A percentile compares a stretch with the other conserved stretches of the same genome.
These are phyloP conservation scores for Psidium friedrichsthalianum DNA, from an alignment of 345 rosid species.

Conservation along the genomic window DNA sequence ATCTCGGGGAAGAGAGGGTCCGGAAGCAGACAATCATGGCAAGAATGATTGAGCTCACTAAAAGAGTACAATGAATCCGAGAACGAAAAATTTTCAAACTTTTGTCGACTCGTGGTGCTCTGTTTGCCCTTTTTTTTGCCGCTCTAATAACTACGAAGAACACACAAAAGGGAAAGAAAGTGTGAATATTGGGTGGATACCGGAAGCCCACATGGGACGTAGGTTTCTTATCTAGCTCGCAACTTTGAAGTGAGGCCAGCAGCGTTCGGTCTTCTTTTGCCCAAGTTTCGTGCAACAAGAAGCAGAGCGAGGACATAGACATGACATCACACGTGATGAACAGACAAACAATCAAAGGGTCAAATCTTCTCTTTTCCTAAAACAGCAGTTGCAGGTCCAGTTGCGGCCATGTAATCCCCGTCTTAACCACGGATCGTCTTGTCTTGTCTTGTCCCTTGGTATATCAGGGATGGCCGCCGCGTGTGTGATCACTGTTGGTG, in stretches of 20 bases:
- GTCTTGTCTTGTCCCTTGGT: background rate
- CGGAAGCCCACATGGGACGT: constrained; percentile 29
- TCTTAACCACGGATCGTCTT: background rate
- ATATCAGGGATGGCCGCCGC: background rate
- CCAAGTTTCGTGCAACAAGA: background rate
- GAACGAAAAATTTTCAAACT: background rate
- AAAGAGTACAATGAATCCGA: background rate
- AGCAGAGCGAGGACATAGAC: background rate
- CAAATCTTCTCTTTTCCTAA: background rate
- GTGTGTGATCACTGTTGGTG: background rate
- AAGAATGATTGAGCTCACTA: background rate
- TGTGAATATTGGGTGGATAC: constrained; percentile 31
- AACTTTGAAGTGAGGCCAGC: background rate
- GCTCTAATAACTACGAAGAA: background rate
- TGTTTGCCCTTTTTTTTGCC: background rate
- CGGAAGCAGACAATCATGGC: background rate
- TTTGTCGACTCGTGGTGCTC: background rate
- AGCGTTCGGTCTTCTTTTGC: background rate
- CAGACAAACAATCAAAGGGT: background rate
- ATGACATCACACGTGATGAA: background rate
- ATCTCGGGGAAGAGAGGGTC: background rate
- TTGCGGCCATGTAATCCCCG: background rate
- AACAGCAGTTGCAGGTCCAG: background rate
- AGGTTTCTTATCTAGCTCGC: background rate
- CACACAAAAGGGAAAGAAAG: background rate